Evolutionary conservation across 169 alveolate genomes (phyloP), one percentile per base, ranked within the genome.

Genomic region (Toxoplasma gondii): DNA sequence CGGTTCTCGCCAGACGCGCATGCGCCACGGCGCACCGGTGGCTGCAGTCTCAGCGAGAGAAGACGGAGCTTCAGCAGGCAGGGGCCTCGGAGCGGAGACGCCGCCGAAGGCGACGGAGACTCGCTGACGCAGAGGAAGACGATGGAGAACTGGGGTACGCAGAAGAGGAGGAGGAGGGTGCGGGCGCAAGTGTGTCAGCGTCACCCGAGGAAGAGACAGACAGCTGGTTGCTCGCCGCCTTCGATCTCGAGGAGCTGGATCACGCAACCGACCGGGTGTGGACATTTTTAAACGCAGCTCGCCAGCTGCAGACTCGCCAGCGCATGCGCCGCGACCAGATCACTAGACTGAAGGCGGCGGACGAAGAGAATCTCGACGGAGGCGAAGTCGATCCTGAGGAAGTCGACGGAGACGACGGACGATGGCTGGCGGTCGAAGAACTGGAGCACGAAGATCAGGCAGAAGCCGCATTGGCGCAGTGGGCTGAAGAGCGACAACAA

Each of bases 401-500:
- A 64, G 31, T 16, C 74, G 74, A 4, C 31, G 29, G 29, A 16
- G 74, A 64, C 1, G 74, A 64, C 9, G 67, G 19, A 19, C 9
- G 19, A 9, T 53, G 67, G 74, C 24, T 10, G 74, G 34, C 24
- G 74, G n/a, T 10, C 9, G 74, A 36, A 36, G 84, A 74, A 9
- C 27, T 36, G 43, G 84, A 74, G 38, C 38, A 24, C 31, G 82
- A 69, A n/a, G 41, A 69, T 34, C 38, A 17, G 5, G 82, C 82
- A 24, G 82, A 69, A 34, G 38, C 31, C 70, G 41, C 41, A 16
- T 86, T 92, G 70, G 92, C 58, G 34, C 88, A 49, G 9, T 92
- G 94, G 94, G 94, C 92, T 34, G 44, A 90, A 19, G 69, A 29
- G 36, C 9, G 29, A 64, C 39, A 74, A 44, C 4, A 36, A 74